Percentiles rank a stretch among this genome's conserved stretches.
These are phyloP conservation scores for Lipomyces spencermartinsiae DNA, from an alignment of 805 yeast genomes.

Conservation along the genomic window DNA sequence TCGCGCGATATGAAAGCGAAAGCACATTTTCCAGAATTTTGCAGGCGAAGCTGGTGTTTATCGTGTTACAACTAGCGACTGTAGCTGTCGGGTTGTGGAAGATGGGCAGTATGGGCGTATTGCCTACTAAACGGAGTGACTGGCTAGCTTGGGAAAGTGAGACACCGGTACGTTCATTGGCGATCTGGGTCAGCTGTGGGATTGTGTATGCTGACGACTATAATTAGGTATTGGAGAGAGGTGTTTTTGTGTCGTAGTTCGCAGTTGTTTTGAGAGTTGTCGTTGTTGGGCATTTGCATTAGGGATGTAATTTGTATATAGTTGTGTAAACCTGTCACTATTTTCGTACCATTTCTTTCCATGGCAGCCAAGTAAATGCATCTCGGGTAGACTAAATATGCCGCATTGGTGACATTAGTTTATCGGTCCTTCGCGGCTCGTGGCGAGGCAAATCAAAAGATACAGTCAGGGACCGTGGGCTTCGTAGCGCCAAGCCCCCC, in stretches of 20 bases:
- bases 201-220: not conserved
- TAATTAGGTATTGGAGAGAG: slow-evolving; percentile 12
- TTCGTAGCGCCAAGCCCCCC: no score
- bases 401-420: not conserved
- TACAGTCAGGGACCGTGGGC: not conserved
- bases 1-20: slow-evolving; percentile 49
- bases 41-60: slow-evolving; percentile 56
- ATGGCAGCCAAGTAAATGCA: not conserved
- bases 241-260: slow-evolving; percentile 18
- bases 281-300: not conserved
- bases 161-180: slow-evolving; percentile 18
- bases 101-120: slow-evolving; percentile 82
- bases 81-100: slow-evolving; percentile 84
- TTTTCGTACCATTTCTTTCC: not conserved
- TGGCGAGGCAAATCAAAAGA: not conserved
- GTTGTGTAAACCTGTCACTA: not conserved
- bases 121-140: slow-evolving; percentile 86
- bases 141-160: slow-evolving; percentile 84
- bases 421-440: no score
- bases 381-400: not conserved
- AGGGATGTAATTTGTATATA: not conserved
- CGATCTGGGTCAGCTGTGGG: not conserved
- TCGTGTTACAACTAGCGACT: slow-evolving; percentile 57
- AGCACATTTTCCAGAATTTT: slow-evolving; percentile 42
- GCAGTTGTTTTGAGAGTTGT: not conserved